Evolutionary conservation across 2,329 filamentous ascomycete genomes (phyloP), one percentile per base, ranked within the genome.

Genomic region (Colletotrichum chlorophyti): DNA sequence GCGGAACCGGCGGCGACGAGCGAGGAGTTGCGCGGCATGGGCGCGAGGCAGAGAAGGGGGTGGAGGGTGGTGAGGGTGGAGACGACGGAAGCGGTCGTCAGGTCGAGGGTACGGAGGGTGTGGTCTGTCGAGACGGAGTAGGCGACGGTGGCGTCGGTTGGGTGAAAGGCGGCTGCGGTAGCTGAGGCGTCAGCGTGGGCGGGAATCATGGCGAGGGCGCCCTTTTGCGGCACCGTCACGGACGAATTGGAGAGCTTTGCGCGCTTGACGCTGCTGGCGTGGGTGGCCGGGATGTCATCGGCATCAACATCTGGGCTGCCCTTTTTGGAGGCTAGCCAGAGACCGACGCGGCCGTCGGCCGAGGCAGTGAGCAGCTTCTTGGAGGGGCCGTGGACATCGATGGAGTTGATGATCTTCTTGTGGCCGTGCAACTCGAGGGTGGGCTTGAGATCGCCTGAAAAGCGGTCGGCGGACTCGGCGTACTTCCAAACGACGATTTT

Each of bases 71-170:
- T 90, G 54, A 95, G 83, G 4, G 91, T 91, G 69, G 91, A 91
- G 37, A 98, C 92, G 58, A 91, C 84, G 24, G 81, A 79, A 52
- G 85, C 82, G 1, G 94, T 97, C 0, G 93, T 88, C 42, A 99
- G 83, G 77, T 99, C 95, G 77, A 96, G 90, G 0, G 95, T 98
- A 63, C 89, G 89, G 65, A 98, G 80, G 1, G 91, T 91, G 79
- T 97, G 93, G 77, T 99, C 96, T 77, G 91, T 90, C 15, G 93
- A 96, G 19, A 88, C 87, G 1, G 92, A 94, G 80, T 99, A 98
- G 42, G 91, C 94, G 35, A 97, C 91, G 12, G 91, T 97, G 10
- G 87, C 76, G 74, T 98, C 94, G 51, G 86, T 82, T 5, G 89
- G 89, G 74, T 96, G 91, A 79, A 99, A 98, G 43, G 92, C 83